phyloP scores from a whole-genome alignment of 257 asterid species.

The Ballota nigra region DNA sequence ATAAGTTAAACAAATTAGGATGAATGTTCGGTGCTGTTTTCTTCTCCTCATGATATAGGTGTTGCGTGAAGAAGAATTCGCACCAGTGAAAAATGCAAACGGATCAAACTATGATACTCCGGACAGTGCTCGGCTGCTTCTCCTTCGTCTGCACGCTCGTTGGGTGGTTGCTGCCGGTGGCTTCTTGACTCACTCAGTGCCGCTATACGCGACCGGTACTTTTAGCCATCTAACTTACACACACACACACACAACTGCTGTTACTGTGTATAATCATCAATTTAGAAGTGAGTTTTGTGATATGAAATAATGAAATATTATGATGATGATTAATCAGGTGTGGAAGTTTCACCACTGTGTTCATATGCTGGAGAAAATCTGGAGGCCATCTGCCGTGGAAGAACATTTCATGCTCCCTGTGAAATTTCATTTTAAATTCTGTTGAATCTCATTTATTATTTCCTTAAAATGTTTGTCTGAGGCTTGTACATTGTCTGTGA shows the following conservation, averaged over 20 bases:
- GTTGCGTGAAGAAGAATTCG: conserved; percentile 92
- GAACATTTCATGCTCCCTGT: conserved; percentile 96
- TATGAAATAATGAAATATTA: background rate
- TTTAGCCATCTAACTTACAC: background rate
- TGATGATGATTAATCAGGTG: conserved; percentile 46
- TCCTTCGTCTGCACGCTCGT: conserved; percentile 90
- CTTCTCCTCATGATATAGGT: conserved; percentile 40
- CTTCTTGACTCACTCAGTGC: conserved; percentile 94
- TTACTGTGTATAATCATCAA: background rate
- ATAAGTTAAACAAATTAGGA: background rate
- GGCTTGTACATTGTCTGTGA: background rate
- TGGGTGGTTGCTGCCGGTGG: conserved; percentile 99
- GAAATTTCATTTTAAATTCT: conserved; percentile 66
- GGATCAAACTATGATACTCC: conserved; percentile 95
- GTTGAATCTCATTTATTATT: background rate
- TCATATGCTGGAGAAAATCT: conserved; percentile 94
- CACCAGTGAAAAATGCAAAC: conserved; percentile 91
- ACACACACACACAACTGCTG: background rate
- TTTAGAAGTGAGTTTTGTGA: background rate
- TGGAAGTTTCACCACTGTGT: conserved; percentile 92
- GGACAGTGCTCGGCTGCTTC: conserved; percentile 84
- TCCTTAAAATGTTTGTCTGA: background rate
- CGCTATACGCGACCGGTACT: conserved; percentile 80
- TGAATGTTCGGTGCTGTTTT: background rate
- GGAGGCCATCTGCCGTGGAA: conserved; percentile 91